Percentiles rank a stretch among this genome's conserved stretches.
Conservation (phyloP, 2,329 filamentous ascomycete species). For the Drechmeria coniospora region DNA sequence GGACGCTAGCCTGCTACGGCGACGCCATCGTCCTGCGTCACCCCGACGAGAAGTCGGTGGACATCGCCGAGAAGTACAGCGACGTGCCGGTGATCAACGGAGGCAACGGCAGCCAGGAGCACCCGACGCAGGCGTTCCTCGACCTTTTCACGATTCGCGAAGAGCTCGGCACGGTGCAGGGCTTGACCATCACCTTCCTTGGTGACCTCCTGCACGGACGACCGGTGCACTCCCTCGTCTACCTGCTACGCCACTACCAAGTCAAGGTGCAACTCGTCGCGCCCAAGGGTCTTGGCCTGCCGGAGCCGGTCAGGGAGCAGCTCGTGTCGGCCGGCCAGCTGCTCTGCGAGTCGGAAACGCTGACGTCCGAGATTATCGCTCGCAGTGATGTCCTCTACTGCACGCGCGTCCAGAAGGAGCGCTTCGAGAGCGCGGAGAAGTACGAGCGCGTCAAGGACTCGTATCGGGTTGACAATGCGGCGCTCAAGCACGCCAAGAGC, state of each 20-base stretch:
- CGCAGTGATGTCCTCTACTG: conserved; percentile 89
- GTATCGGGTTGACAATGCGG: conserved; percentile 80
- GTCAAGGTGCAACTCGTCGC: conserved; percentile 86
- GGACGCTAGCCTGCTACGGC: conserved; percentile 84
- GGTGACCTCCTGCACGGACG: conserved; percentile 89
- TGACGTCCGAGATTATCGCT: conserved; percentile 77
- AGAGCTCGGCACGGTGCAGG: conserved; percentile 88
- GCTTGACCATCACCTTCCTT: conserved; percentile 87
- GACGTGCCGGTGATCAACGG: conserved; percentile 92
- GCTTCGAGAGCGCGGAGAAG: conserved; percentile 65
- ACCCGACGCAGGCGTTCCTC: conserved; percentile 93
- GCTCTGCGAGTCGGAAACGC: conserved; percentile 54
- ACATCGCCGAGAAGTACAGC: conserved; percentile 73
- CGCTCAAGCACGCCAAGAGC: conserved; percentile 79
- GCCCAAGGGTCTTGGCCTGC: conserved; percentile 64
- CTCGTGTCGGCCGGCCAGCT: conserved; percentile 64
- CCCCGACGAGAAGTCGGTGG: conserved; percentile 65
- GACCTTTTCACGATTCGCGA: conserved; percentile 98
- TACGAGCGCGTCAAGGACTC: conserved; percentile 82
- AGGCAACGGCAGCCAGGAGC: conserved; percentile 88
- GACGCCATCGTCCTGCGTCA: conserved; percentile 95
- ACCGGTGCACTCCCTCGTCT: conserved; percentile 87
- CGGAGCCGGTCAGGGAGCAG: conserved; percentile 55
- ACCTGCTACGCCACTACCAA: conserved; percentile 89
- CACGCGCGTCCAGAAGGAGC: conserved; percentile 91